Conservation (phyloP, 2,329 filamentous ascomycete genomes). For the Myriangium duriaei region DNA sequence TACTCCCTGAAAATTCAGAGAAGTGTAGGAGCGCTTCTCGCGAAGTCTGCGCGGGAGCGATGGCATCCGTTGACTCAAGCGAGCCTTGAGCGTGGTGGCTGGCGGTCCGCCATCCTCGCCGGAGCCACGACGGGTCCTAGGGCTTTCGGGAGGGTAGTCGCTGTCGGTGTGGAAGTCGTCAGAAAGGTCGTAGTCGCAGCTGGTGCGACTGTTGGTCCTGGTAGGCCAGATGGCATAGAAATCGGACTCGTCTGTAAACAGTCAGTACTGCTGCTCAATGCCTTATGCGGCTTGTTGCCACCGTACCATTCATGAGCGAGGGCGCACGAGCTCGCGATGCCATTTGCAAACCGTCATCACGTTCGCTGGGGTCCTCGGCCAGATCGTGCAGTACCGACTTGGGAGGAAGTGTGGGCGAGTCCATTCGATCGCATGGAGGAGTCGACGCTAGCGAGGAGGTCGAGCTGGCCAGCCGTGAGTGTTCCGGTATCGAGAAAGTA, state of each 20-base stretch:
- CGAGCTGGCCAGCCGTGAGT: constrained; percentile 59
- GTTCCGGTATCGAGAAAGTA: constrained; percentile 52
- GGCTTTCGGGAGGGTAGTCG: constrained; percentile 39
- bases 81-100: constrained; percentile 45
- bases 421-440: constrained; percentile 38
- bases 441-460: constrained; percentile 62
- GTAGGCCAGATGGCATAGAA: constrained; percentile 15
- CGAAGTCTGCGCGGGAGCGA: constrained; percentile 39
- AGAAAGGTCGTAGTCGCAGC: constrained; percentile 50
- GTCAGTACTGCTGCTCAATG: constrained; percentile 7
- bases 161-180: constrained; percentile 49
- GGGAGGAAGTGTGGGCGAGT: constrained; percentile 46
- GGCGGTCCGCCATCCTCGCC: constrained; percentile 43
- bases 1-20: constrained; percentile 12
- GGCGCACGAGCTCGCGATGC: constrained; percentile 18
- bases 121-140: constrained; percentile 44
- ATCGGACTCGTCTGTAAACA: constrained; percentile 6
- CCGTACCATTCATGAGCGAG: constrained; percentile 58
- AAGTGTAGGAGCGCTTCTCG: constrained; percentile 7
- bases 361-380: constrained; percentile 67
- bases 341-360: constrained; percentile 35
- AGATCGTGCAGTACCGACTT: constrained; percentile 68
- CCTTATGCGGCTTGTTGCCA: no score
- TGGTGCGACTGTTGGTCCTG: constrained; percentile 16
- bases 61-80: constrained; percentile 50